Evolutionary conservation across 306 rosid species (phyloP).

Genomic region (Canavalia ensiformis): DNA sequence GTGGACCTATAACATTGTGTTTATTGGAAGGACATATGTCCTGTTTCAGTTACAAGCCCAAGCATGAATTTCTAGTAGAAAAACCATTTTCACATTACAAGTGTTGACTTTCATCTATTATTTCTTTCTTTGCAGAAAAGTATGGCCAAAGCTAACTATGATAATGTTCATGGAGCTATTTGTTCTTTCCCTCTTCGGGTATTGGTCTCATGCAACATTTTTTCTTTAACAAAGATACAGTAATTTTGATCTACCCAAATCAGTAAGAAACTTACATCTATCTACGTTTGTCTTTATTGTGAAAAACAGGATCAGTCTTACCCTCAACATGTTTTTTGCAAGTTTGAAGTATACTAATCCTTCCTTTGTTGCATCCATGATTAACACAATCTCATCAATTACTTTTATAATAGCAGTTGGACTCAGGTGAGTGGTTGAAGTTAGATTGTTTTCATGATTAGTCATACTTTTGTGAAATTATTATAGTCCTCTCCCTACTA

Average conservation of each 20-base stretch:
- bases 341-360: constrained; percentile 57
- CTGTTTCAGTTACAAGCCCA: too few species aligned
- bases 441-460: background rate
- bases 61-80: background rate
- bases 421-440: constrained; percentile 44
- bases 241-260: background rate
- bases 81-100: background rate
- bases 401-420: constrained; percentile 57
- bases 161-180: constrained; percentile 56
- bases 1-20: background rate
- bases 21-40: background rate
- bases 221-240: background rate
- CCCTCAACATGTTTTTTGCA: constrained; percentile 55
- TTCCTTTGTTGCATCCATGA: constrained; percentile 58
- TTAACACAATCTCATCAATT: constrained; percentile 52
- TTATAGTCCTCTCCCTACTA: background rate
- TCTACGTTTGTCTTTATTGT: constrained; percentile 11
- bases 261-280: constrained; percentile 23
- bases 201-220: constrained; percentile 2
- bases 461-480: constrained; percentile 14
- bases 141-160: constrained; percentile 57
- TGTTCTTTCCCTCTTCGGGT: constrained; percentile 56
- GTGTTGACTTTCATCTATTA: background rate
- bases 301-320: constrained; percentile 52
- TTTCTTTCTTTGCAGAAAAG: constrained; percentile 49